Evolutionary conservation across 306 rosid genomes (phyloP).

Genomic region (Dryas alaskensis): DNA sequence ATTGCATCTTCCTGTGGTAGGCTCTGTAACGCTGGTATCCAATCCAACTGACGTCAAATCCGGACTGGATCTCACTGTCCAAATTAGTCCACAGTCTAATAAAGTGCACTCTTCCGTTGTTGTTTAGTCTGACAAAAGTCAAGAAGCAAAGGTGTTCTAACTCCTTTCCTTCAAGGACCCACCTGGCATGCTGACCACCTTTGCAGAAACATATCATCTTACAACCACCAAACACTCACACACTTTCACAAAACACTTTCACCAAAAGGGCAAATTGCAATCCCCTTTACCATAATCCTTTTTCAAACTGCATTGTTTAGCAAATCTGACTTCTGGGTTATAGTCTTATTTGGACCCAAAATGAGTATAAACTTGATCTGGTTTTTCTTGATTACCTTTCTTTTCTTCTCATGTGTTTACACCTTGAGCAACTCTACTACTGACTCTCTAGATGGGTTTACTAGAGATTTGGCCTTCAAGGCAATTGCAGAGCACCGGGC

Average conservation of each 20-base stretch:
- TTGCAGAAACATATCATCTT: constrained; percentile 27
- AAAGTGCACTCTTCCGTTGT: not conserved
- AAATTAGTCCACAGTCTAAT: too few relatives aligned
- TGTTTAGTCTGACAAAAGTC: constrained; percentile 21
- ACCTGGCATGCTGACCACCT: constrained; percentile 36
- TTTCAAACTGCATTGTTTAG: not conserved
- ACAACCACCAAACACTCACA: constrained; percentile 5
- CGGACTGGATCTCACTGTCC: not conserved
- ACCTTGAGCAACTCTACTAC: constrained; percentile 37
- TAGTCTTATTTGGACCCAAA: constrained; percentile 25
- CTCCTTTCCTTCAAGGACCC: constrained; percentile 32
- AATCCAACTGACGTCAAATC: not conserved
- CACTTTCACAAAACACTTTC: constrained; percentile 5
- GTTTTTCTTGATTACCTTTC: constrained; percentile 28
- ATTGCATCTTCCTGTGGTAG: not conserved
- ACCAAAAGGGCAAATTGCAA: not conserved
- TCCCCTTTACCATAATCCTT: not conserved
- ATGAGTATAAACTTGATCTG: constrained; percentile 38
- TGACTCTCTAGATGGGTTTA: constrained; percentile 50
- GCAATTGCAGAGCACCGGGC: constrained; percentile 45
- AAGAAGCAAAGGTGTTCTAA: constrained; percentile 24
- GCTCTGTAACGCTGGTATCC: too few relatives aligned
- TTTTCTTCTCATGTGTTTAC: constrained; percentile 39
- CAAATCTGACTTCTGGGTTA: not conserved
- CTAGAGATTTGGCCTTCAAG: constrained; percentile 56